These are phyloP conservation scores for Ascochyta koolunga DNA, from an alignment of 2,329 filamentous ascomycete species.

Conservation along the genomic window DNA sequence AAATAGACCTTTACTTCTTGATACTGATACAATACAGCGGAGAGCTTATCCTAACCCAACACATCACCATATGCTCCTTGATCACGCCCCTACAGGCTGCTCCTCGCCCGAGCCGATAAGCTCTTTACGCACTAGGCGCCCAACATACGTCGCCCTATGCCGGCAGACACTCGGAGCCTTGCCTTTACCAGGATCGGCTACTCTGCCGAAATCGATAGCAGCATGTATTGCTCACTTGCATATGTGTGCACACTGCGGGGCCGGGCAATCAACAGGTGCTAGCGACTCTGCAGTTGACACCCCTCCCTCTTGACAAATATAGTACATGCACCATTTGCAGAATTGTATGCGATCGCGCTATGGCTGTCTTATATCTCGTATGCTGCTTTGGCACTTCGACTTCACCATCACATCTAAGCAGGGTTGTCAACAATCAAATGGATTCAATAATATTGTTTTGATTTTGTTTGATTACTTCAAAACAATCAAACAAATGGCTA, in stretches of 20 bases:
- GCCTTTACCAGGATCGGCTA: slow-evolving; percentile 3
- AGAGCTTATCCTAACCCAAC: slow-evolving; percentile 1
- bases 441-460: too few species aligned
- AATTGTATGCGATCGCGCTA: too few species aligned
- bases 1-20: not conserved
- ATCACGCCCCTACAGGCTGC: not conserved
- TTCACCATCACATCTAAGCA: too few species aligned
- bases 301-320: too few species aligned
- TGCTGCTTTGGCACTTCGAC: too few species aligned
- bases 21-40: slow-evolving; percentile 5
- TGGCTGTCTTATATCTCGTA: too few species aligned
- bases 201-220: slow-evolving; percentile 13
- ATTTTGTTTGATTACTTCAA: too few species aligned
- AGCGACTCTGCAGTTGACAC: too few species aligned
- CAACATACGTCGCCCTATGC: not conserved
- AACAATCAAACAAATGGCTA: too few species aligned
- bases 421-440: too few species aligned
- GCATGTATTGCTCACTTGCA: slow-evolving; percentile 16
- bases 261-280: too few species aligned
- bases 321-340: too few species aligned
- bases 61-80: not conserved
- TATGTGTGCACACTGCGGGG: slow-evolving; percentile 3
- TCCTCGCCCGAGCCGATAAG: not conserved
- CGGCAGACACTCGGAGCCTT: slow-evolving; percentile 5
- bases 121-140: not conserved